Conservation (phyloP, 192 early-diverging fungal species). For the Podila epicladia region DNA sequence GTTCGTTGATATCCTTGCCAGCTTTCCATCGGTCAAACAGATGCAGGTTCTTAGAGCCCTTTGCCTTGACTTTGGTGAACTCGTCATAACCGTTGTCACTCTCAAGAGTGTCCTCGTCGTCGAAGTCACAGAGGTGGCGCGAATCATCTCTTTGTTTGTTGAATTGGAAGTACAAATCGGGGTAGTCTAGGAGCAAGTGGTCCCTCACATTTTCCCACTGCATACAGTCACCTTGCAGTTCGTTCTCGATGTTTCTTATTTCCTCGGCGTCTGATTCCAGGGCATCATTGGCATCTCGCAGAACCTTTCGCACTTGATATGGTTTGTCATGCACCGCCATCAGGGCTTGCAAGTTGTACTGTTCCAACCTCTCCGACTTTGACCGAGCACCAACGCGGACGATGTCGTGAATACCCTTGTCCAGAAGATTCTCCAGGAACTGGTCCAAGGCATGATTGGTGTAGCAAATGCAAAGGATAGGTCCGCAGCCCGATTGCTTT, state of each 20-base stretch:
- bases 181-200: conserved; percentile 8
- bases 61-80: conserved; percentile 3
- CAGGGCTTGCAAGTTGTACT: conserved; percentile 25
- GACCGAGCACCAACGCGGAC: conserved; percentile 60
- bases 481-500: conserved; percentile 28
- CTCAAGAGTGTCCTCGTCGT: neutral
- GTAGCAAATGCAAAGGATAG: conserved; percentile 62
- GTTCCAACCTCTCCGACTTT: conserved; percentile 30
- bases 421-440: conserved; percentile 61
- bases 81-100: neutral
- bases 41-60: neutral
- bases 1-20: conserved; percentile 15
- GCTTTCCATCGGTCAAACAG: conserved; percentile 25
- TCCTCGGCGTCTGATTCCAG: conserved; percentile 10
- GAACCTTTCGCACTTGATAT: conserved; percentile 9
- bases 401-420: conserved; percentile 44
- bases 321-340: conserved; percentile 22
- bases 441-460: conserved; percentile 74
- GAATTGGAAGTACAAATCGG: conserved; percentile 12
- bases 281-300: neutral
- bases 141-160: neutral
- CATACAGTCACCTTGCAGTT: conserved; percentile 6
- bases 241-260: conserved; percentile 16
- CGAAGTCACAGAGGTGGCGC: neutral
- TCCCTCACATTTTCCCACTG: conserved; percentile 19